A percentile compares a stretch with the other conserved stretches of the same genome.
Evolutionary conservation across 2,329 filamentous ascomycete species (phyloP).

Genomic region (Arachnomyces sp.): DNA sequence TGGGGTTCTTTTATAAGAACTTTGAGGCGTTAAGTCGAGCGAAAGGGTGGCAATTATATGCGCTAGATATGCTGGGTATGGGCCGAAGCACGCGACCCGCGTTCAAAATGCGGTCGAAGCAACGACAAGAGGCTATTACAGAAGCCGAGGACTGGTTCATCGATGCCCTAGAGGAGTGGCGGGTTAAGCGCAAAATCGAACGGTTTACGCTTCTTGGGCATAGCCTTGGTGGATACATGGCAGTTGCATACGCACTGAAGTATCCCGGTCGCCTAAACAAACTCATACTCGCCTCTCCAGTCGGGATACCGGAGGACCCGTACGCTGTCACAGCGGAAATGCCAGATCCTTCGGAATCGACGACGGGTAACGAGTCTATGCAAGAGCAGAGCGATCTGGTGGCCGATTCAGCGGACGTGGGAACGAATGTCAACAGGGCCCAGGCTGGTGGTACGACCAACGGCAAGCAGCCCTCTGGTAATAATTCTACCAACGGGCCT

Average conservation of each 20-base stretch:
- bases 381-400: constrained; percentile 55
- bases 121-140: constrained; percentile 66
- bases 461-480: constrained; percentile 24
- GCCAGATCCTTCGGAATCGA: constrained; percentile 66
- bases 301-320: constrained; percentile 89
- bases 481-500: constrained; percentile 35
- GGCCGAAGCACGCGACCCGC: constrained; percentile 75
- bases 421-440: constrained; percentile 48
- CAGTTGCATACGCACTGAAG: constrained; percentile 89
- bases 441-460: constrained; percentile 36
- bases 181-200: constrained; percentile 77
- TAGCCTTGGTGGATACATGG: constrained; percentile 88
- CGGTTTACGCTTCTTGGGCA: constrained; percentile 90
- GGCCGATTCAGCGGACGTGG: constrained; percentile 17
- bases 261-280: constrained; percentile 94
- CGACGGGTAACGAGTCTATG: constrained; percentile 67
- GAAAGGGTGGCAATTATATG: constrained; percentile 79
- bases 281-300: constrained; percentile 86
- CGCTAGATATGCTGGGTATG: constrained; percentile 93
- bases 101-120: constrained; percentile 79
- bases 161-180: constrained; percentile 94
- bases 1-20: constrained; percentile 98
- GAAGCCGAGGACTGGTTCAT: constrained; percentile 96
- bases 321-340: constrained; percentile 75
- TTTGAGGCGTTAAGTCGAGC: constrained; percentile 77